phyloP scores from a whole-genome alignment of 345 rosid genomes.

The Arabidopsis thaliana region DNA sequence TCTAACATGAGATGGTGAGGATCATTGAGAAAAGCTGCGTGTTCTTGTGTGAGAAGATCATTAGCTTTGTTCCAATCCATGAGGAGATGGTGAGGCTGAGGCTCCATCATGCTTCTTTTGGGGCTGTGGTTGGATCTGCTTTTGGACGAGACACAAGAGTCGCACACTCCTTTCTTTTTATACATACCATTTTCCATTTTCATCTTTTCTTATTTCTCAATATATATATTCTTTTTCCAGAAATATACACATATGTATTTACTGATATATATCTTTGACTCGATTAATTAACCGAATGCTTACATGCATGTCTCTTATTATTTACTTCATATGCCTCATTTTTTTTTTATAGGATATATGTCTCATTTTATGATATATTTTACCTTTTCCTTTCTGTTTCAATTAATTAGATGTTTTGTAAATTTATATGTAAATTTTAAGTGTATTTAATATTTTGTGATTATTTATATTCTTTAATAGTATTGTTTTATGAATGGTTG shows the following conservation, averaged over 20 bases:
- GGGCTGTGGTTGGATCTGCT: conserved; percentile 32
- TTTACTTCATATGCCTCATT: too few relatives aligned
- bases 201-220: conserved; percentile 10
- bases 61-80: conserved; percentile 44
- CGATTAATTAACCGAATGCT: neutral
- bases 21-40: conserved; percentile 39
- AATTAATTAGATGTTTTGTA: too few relatives aligned
- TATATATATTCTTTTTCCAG: neutral
- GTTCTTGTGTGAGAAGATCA: conserved; percentile 45
- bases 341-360: too few relatives aligned
- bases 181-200: conserved; percentile 22
- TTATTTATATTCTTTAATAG: too few relatives aligned
- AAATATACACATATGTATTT: neutral
- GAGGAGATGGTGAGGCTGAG: conserved; percentile 36
- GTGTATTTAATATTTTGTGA: too few relatives aligned
- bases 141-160: conserved; percentile 21
- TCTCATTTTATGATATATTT: too few relatives aligned
- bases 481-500: too few relatives aligned
- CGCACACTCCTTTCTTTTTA: conserved; percentile 32
- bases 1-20: conserved; percentile 41
- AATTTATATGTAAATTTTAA: too few relatives aligned
- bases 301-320: neutral
- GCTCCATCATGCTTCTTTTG: conserved; percentile 43
- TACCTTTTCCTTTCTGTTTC: too few relatives aligned
- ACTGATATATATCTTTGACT: neutral